A percentile compares a stretch with the other conserved stretches of the same genome.
Evolutionary conservation across 192 early-diverging fungal species (phyloP).

Genomic region (Coemansia asiatica): DNA sequence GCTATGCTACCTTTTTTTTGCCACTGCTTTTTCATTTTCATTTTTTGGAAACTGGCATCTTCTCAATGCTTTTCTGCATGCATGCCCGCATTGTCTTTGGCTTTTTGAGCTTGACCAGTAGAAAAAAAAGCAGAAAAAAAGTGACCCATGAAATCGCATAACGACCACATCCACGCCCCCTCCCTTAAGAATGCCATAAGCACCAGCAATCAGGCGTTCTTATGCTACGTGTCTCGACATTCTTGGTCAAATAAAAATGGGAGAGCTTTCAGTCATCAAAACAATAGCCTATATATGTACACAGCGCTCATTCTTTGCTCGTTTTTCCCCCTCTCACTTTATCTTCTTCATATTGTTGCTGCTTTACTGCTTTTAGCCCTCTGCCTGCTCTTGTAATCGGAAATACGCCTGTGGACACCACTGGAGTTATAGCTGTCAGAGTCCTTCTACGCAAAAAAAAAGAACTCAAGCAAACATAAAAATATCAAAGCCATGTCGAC

Average conservation of each 20-base stretch:
- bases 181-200: conserved; percentile 16
- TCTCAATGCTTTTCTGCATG: background rate
- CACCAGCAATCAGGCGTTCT: background rate
- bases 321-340: no score
- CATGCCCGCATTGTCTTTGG: no score
- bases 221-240: background rate
- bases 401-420: background rate
- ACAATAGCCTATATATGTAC: no score
- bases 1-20: background rate
- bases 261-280: background rate
- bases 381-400: background rate
- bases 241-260: background rate
- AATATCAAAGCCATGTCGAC: conserved; percentile 42
- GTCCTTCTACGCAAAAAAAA: background rate
- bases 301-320: background rate
- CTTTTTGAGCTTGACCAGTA: no score
- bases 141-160: no score
- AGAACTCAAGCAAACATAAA: background rate
- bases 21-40: no score
- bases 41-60: background rate
- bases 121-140: no score
- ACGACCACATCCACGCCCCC: background rate
- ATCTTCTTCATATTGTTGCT: background rate
- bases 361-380: background rate
- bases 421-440: background rate